phyloP scores from a whole-genome alignment of 345 rosid species.

The Raphanus sativus region DNA sequence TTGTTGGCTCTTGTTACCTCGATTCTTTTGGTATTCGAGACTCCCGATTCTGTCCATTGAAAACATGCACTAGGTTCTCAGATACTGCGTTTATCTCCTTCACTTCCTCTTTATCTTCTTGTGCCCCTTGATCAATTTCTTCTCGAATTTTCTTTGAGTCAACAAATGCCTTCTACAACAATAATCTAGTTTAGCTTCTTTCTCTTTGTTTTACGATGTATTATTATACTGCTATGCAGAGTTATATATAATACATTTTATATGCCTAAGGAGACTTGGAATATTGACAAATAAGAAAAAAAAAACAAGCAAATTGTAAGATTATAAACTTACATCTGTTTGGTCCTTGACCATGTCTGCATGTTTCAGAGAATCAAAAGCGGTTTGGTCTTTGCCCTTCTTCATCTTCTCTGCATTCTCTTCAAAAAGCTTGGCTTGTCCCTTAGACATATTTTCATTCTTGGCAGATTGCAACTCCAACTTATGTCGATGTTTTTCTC shows the following conservation, averaged over 20 bases:
- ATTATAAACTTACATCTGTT: slow-evolving; percentile 26
- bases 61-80: neutral
- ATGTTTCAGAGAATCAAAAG: slow-evolving; percentile 1
- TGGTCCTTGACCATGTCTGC: slow-evolving; percentile 2
- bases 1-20: slow-evolving; percentile 19
- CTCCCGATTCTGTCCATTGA: slow-evolving; percentile 15
- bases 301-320: neutral
- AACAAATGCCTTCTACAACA: neutral
- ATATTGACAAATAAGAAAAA: neutral
- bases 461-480: slow-evolving; percentile 10
- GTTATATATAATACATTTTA: neutral
- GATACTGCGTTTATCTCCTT: slow-evolving; percentile 16
- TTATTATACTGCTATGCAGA: neutral
- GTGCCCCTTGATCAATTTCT: neutral
- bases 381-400: slow-evolving; percentile 10
- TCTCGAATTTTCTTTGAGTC: neutral
- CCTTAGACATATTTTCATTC: neutral
- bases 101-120: slow-evolving; percentile 8
- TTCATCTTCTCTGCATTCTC: slow-evolving; percentile 13
- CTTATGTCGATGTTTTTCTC: slow-evolving; percentile 17
- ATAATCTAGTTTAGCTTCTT: neutral
- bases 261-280: neutral
- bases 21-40: neutral
- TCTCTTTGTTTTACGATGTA: neutral
- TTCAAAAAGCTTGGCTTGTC: slow-evolving; percentile 1